Percentiles rank a stretch among this genome's conserved stretches.
Evolutionary conservation across 2,329 filamentous ascomycete genomes (phyloP).

Genomic region (Cordyceps javanica): DNA sequence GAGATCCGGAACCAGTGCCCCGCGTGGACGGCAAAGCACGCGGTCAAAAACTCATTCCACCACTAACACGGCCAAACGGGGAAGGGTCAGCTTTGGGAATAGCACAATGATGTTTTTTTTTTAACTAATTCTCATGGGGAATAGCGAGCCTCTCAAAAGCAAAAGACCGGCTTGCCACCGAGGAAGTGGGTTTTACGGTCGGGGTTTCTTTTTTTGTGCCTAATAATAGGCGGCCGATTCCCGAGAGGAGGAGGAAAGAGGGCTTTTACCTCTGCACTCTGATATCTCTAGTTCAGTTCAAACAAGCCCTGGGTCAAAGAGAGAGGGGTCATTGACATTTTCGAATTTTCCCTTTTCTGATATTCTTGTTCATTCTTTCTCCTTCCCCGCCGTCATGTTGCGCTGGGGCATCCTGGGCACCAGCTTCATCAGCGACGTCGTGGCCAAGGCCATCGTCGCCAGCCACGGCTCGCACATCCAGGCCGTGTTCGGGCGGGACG

Average conservation of each 20-base stretch:
- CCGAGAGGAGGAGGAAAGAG: no score
- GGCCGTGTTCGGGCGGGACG: slow-evolving; percentile 23
- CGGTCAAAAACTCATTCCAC: slow-evolving; percentile 1
- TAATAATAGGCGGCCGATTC: not conserved
- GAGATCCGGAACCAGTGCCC: not conserved
- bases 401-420: slow-evolving; percentile 24
- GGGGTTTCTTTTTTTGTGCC: not conserved
- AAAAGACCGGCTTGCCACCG: not conserved
- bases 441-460: slow-evolving; percentile 19
- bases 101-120: no score
- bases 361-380: not conserved
- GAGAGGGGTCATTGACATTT: no score
- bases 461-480: slow-evolving; percentile 19
- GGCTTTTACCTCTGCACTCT: no score
- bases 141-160: slow-evolving; percentile 4
- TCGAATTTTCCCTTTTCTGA: not conserved
- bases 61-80: not conserved
- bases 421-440: slow-evolving; percentile 24
- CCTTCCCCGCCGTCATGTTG: slow-evolving; percentile 14
- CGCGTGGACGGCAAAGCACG: not conserved
- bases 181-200: not conserved
- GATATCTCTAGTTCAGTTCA: no score
- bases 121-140: not conserved
- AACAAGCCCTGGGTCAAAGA: no score
- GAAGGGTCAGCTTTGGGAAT: not conserved